Base-by-base conservation (phyloP, 441 rosid genomes). In the Flueggea neowawraea region DNA sequence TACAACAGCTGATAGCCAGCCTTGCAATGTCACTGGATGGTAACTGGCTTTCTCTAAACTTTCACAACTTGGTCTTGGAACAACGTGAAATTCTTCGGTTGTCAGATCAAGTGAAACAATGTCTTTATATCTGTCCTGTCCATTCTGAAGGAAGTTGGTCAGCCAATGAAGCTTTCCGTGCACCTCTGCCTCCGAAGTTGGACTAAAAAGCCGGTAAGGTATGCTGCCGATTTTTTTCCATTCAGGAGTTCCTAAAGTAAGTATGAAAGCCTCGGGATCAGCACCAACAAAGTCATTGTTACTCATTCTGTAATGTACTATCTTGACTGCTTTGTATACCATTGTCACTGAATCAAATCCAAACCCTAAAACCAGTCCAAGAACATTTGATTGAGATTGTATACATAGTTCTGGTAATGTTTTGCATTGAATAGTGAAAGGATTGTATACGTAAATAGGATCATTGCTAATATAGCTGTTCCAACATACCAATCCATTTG, bases 91-190 rank as follows among this genome's bases (percentile, higher is more conserved):
- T 17, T 56, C 16, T 48, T 68, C 67, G 3, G 47, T 52, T 41
- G 28, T 54, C 33, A 68, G 6, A 57, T 68, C 67, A 11, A 68
- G 57, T 2, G 72, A 68, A 10, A 62, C 41, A 4, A 61, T 61
- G 22, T 48, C 41, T 28, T 54, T 55, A 17, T 33, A 39, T 33
- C 22, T 22, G 0, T 14, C 55, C 13, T 43, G 57, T 62, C 22
- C 62, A 13, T 17, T 7, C 5, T 16, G 16, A 16, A 10, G 7
- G 3, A 2, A 2, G 12, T 9, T 5, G 4, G 41, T 55, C 12
- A 50, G 36, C 62, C 72, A 68, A 31, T 68, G 72, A 17, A 68
- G 66, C 16, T 57, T 68, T 31, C 58, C 62, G 28, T 56, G 31
- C 43, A 68, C 67, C 14, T 47, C 12, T n/a, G 66, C 66, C 17